Evolutionary conservation across 176 grass and related monocot genomes (phyloP).

Genomic region (Triticum monococcum): DNA sequence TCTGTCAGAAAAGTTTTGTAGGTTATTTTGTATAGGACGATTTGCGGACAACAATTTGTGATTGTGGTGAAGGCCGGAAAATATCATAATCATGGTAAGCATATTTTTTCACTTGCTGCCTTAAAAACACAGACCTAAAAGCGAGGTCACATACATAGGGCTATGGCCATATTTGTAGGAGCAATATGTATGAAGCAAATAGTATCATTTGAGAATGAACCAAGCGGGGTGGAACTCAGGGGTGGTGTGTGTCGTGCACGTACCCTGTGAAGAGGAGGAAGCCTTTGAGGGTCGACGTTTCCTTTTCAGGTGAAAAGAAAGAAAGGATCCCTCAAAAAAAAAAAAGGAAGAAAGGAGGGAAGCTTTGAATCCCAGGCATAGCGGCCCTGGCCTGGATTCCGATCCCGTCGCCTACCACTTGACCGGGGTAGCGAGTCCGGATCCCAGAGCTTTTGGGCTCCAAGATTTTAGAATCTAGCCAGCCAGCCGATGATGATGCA

Average conservation of each 20-base stretch:
- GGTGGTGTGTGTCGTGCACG: background rate
- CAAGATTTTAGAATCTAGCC: constrained; percentile 46
- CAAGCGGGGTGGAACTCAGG: background rate
- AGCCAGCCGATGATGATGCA: background rate
- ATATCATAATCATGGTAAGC: too few relatives aligned
- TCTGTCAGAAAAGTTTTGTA: too few relatives aligned
- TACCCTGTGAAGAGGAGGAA: background rate
- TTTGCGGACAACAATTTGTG: too few relatives aligned
- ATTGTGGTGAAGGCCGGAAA: too few relatives aligned
- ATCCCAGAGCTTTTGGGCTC: constrained; percentile 5
- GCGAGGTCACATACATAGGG: too few relatives aligned
- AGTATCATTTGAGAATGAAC: background rate
- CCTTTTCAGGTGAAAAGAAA: constrained; percentile 30
- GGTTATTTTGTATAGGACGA: too few relatives aligned
- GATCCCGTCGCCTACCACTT: background rate
- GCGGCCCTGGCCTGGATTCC: constrained; percentile 10
- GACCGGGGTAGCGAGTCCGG: constrained; percentile 26
- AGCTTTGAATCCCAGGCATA: constrained; percentile 31
- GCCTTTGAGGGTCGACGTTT: background rate
- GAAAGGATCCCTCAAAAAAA: too few relatives aligned
- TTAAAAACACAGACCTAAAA: too few relatives aligned
- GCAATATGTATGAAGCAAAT: too few relatives aligned
- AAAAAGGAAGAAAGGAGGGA: constrained; percentile 2
- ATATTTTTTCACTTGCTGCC: too few relatives aligned
- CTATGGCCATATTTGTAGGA: too few relatives aligned